These are phyloP conservation scores for Hymenoscyphus repandus DNA, from an alignment of 2,329 filamentous ascomycete species.

Conservation along the genomic window DNA sequence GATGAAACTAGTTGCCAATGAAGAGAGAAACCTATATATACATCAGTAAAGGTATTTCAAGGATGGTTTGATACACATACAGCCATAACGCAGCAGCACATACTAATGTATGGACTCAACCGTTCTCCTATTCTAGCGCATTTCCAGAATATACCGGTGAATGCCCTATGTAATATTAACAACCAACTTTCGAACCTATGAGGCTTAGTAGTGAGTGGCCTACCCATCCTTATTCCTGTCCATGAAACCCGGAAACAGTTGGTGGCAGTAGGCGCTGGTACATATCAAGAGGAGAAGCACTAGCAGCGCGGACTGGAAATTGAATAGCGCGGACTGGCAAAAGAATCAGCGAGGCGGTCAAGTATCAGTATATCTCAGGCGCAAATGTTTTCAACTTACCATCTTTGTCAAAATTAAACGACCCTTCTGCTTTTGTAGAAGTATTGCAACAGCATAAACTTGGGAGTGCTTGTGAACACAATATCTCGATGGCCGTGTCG, in stretches of 20 bases:
- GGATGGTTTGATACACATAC: constrained; percentile 46
- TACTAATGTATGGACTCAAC: constrained; percentile 88
- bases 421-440: background rate
- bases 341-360: constrained; percentile 4
- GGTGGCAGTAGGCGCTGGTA: constrained; percentile 90
- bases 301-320: constrained; percentile 94
- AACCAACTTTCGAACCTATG: background rate
- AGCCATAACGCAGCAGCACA: constrained; percentile 92
- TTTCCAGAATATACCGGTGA: constrained; percentile 84
- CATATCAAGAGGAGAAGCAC: constrained; percentile 94
- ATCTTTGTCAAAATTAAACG: constrained; percentile 10
- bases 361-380: background rate
- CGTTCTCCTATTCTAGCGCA: constrained; percentile 87
- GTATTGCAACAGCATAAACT: background rate
- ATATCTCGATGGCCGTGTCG: background rate
- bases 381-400: constrained; percentile 6
- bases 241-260: constrained; percentile 81
- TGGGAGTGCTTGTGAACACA: background rate
- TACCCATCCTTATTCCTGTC: constrained; percentile 92
- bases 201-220: constrained; percentile 21
- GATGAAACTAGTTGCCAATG: constrained; percentile 25
- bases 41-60: constrained; percentile 9
- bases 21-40: constrained; percentile 28
- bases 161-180: constrained; percentile 21
- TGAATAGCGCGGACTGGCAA: constrained; percentile 89